Conservation (phyloP, 768 basidiomycete genomes). For the Terana coerulea region DNA sequence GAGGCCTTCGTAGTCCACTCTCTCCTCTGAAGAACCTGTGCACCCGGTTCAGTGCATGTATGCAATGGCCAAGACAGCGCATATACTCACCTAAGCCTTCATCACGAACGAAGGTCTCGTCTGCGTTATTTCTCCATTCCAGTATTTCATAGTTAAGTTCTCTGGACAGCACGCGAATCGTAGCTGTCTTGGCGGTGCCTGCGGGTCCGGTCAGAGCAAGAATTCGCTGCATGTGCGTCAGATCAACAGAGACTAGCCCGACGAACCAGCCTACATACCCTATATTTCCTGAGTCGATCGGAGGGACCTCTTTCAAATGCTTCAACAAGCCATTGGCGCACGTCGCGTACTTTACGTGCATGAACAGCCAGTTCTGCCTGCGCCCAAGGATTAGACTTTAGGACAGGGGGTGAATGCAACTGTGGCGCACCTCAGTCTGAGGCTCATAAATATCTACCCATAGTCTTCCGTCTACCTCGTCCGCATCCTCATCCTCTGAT, state of each 20-base stretch:
- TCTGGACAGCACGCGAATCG: constrained; percentile 65
- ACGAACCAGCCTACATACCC: constrained; percentile 43
- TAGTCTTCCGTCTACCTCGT: background rate
- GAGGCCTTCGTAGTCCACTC: constrained; percentile 42
- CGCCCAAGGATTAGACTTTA: background rate
- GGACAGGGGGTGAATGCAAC: background rate
- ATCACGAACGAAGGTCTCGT: constrained; percentile 35
- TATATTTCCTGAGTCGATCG: constrained; percentile 64
- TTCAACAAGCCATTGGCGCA: constrained; percentile 70
- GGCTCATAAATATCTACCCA: constrained; percentile 35
- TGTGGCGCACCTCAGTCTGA: constrained; percentile 20
- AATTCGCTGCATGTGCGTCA: constrained; percentile 55
- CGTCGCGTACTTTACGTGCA: constrained; percentile 72
- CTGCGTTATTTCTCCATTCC: constrained; percentile 78
- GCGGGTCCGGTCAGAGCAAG: constrained; percentile 85
- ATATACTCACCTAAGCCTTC: constrained; percentile 1
- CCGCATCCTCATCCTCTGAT: constrained; percentile 1
- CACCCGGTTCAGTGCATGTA: too few relatives aligned
- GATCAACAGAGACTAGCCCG: background rate
- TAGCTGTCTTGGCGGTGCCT: constrained; percentile 88
- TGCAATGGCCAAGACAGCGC: too few relatives aligned
- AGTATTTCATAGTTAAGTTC: constrained; percentile 78
- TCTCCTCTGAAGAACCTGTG: too few relatives aligned
- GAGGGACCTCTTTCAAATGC: constrained; percentile 67
- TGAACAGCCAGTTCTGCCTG: constrained; percentile 79